Conservation (phyloP, 495 filamentous ascomycete genomes). For the Daldinia childiae region DNA sequence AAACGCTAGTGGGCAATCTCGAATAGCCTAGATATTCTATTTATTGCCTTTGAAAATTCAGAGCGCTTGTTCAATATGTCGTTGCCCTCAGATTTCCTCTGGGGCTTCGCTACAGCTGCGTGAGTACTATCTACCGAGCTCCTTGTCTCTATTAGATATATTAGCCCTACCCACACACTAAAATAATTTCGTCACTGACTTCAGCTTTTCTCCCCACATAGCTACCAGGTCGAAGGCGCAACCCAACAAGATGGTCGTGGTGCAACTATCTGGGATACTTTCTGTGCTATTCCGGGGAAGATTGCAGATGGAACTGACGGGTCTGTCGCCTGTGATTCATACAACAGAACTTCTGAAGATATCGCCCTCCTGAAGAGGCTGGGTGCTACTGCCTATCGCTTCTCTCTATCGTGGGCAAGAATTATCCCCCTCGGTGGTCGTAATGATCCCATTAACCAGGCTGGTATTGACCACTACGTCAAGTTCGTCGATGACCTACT, state of each 20-base stretch:
- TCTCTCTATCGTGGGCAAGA: conserved; percentile 79
- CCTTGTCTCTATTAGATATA: conserved; percentile 6
- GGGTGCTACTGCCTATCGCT: conserved; percentile 73
- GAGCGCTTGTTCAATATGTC: conserved; percentile 50
- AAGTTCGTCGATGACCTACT: conserved; percentile 69
- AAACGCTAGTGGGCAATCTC: conserved; percentile 28
- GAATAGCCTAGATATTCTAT: conserved; percentile 36
- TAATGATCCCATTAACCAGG: conserved; percentile 69
- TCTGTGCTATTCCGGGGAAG: conserved; percentile 77
- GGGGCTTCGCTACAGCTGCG: conserved; percentile 85
- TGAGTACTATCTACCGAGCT: conserved; percentile 50
- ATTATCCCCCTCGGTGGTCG: conserved; percentile 74
- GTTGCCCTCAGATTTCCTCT: conserved; percentile 78
- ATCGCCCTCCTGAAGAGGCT: conserved; percentile 74
- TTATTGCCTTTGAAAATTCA: conserved; percentile 14
- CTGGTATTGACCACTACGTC: conserved; percentile 67
- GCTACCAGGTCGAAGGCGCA: conserved; percentile 82
- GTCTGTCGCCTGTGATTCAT: conserved; percentile 78
- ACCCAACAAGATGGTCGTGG: conserved; percentile 72
- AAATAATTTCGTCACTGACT: conserved; percentile 29
- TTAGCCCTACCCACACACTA: neutral
- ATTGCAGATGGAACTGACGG: conserved; percentile 76
- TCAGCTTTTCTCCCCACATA: conserved; percentile 42
- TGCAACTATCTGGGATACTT: conserved; percentile 81
- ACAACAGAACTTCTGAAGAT: conserved; percentile 76